Evolutionary conservation across 2,329 filamentous ascomycete species (phyloP).

Genomic region (Ceratocystis smalleyi): DNA sequence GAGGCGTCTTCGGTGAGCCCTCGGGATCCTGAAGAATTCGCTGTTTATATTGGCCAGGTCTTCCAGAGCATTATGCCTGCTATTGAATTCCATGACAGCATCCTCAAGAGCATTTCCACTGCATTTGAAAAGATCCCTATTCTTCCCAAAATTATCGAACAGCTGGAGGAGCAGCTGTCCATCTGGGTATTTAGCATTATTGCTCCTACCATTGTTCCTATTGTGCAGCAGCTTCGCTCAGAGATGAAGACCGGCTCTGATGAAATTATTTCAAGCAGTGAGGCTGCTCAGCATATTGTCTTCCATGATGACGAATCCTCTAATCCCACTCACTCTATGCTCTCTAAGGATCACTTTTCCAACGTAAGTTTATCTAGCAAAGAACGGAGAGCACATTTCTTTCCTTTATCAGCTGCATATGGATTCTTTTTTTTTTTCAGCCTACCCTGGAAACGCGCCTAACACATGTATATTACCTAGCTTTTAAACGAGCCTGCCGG

Average conservation of each 20-base stretch:
- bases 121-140: constrained; percentile 76
- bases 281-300: constrained; percentile 71
- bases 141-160: constrained; percentile 68
- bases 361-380: constrained; percentile 37
- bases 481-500: constrained; percentile 80
- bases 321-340: constrained; percentile 87
- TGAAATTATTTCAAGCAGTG: constrained; percentile 74
- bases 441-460: constrained; percentile 8
- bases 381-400: neutral
- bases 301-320: constrained; percentile 62
- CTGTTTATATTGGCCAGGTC: constrained; percentile 56
- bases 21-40: constrained; percentile 70
- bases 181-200: constrained; percentile 85
- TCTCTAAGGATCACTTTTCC: constrained; percentile 89
- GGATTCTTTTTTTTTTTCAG: neutral
- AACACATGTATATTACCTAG: constrained; percentile 21
- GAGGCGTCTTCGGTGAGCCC: constrained; percentile 59
- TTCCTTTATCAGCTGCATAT: neutral
- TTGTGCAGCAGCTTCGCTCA: constrained; percentile 72
- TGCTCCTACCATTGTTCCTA: constrained; percentile 71
- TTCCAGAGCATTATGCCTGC: constrained; percentile 74
- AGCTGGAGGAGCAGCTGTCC: constrained; percentile 74
- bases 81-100: constrained; percentile 77
- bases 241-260: constrained; percentile 75
- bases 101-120: constrained; percentile 63